Percentiles rank a stretch among this genome's conserved stretches.
Conservation (phyloP, 2,329 filamentous ascomycete species). For the Phialemonium atrogriseum region DNA sequence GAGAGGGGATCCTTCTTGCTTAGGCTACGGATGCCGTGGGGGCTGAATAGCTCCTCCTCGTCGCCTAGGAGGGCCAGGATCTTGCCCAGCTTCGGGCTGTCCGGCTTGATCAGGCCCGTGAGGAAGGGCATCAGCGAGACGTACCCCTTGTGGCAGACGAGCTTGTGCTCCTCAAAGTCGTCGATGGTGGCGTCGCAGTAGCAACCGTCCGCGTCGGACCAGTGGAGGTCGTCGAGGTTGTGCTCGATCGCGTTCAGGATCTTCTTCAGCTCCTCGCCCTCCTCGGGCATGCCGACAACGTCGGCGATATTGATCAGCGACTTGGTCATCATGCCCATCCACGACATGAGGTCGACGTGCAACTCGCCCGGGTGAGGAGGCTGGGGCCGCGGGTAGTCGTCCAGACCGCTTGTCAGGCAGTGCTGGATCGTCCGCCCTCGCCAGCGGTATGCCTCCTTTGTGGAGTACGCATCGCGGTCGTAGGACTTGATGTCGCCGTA, state of each 20-base stretch:
- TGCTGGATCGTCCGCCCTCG: constrained; percentile 80
- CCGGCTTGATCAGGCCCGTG: constrained; percentile 65
- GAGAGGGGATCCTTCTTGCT: constrained; percentile 79
- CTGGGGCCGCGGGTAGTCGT: constrained; percentile 91
- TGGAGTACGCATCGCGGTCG: constrained; percentile 79
- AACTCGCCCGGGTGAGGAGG: constrained; percentile 93
- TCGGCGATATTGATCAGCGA: constrained; percentile 74
- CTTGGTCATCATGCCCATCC: constrained; percentile 94
- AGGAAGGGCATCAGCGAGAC: constrained; percentile 90
- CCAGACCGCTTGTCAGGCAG: constrained; percentile 85
- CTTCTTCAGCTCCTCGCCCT: constrained; percentile 62
- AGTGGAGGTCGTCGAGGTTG: constrained; percentile 91
- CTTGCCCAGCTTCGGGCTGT: constrained; percentile 66
- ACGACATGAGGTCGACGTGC: constrained; percentile 88
- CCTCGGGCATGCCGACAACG: constrained; percentile 67
- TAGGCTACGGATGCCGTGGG: constrained; percentile 80
- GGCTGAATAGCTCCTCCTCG: constrained; percentile 81
- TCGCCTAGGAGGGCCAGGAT: constrained; percentile 72
- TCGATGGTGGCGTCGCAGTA: constrained; percentile 96
- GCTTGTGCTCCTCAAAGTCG: constrained; percentile 80
- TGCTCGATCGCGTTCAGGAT: constrained; percentile 69
- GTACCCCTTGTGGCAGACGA: constrained; percentile 96
- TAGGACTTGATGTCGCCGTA: constrained; percentile 84
- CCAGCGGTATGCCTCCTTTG: constrained; percentile 93
- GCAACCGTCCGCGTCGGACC: constrained; percentile 69